These are phyloP conservation scores for Akebia trifoliata DNA, from an alignment of 164 flowering plant genomes.

Conservation along the genomic window DNA sequence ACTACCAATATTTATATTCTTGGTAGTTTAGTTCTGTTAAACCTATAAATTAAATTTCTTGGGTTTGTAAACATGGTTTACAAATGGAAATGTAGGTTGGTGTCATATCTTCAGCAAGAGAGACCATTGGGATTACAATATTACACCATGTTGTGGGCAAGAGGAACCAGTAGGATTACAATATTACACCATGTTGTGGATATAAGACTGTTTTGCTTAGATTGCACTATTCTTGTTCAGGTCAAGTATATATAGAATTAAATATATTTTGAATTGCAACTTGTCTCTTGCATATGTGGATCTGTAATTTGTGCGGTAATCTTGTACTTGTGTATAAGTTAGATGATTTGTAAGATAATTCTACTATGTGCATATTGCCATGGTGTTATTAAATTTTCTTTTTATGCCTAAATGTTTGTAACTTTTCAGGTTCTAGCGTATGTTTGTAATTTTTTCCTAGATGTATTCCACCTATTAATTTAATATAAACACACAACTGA, in stretches of 20 bases:
- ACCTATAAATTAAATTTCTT: not conserved
- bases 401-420: constrained; percentile 12
- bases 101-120: constrained; percentile 99
- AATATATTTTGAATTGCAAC: not conserved
- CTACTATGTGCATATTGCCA: too few relatives aligned
- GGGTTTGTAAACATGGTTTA: not conserved
- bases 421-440: constrained; percentile 78
- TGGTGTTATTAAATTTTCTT: not conserved
- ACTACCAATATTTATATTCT: not conserved
- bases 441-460: too few relatives aligned
- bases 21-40: not conserved
- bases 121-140: constrained; percentile 99
- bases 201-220: not conserved
- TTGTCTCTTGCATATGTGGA: not conserved
- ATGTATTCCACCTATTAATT: too few relatives aligned
- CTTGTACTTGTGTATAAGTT: not conserved
- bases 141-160: too few relatives aligned
- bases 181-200: not conserved
- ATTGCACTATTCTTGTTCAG: not conserved
- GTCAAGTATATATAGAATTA: not conserved
- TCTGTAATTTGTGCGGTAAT: not conserved
- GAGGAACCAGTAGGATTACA: too few relatives aligned
- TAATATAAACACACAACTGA: too few relatives aligned
- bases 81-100: constrained; percentile 67
- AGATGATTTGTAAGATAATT: too few relatives aligned